Base-by-base conservation (phyloP, 2,329 filamentous ascomycete genomes). In the Leptographium galeiforme region DNA sequence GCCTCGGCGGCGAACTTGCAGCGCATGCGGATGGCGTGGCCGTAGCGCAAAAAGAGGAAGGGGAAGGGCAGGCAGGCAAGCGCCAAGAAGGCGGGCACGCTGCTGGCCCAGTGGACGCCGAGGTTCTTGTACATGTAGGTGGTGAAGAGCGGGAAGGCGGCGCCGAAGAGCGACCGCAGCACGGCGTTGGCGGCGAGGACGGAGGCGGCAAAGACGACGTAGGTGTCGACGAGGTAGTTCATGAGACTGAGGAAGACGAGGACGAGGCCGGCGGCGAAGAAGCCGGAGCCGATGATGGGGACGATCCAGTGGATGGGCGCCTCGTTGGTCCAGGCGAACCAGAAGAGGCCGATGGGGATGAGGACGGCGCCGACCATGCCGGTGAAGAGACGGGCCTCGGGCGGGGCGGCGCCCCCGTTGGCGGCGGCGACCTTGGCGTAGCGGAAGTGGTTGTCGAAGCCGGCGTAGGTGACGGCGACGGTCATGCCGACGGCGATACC, bases 151-250 rank as follows among this genome's bases (percentile, higher is more conserved):
- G 85, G 85, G 68, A 89, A 89, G 0, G 76, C 80, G 1, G 82
- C 79, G 55, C 84, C 85, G 56, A 89, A 87, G 14, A 86, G 67
- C 0, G 83, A 87, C 55, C 86, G 80, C 12, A 89, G 69, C 32
- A 89, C 79, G 2, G 81, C 75, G 66, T 83, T 88, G 48, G 84
- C 85, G 2, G 87, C 86, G 10, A 90, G 71, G 0, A 83, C 85
- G 0, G 82, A 87, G 0, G 86, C 86, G 1, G 87, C 86, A 57
- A 84, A 91, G 60, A 90, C 84, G 51, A 83, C 82, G 65, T 88
- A 82, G 7, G 79, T 70, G 61, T 87, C 84, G 56, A 87, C 78
- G 13, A 87, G 73, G 66, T 86, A 87, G 66, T 80, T 84, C 62
- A 81, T 74, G 47, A 81, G 67, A 6, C 72, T 72, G n/a, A 87